Percentiles rank a stretch among this genome's conserved stretches.
Evolutionary conservation across 129 eudicot genomes (phyloP).

Genomic region (Lactuca saligna): DNA sequence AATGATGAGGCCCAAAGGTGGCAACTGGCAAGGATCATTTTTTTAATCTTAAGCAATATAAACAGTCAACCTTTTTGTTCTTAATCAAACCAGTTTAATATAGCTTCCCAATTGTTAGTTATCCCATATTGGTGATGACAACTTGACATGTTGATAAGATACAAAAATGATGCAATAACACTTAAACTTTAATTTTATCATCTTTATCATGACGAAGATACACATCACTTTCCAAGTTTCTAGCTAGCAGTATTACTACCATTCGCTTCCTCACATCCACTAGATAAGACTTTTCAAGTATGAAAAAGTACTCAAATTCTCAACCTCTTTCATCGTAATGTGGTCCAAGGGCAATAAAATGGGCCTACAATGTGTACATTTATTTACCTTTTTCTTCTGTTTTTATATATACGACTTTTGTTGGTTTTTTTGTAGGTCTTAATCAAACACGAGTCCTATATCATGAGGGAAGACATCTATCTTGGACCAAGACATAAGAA

Average conservation of each 20-base stretch:
- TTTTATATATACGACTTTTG: not conserved
- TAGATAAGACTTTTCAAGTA: not conserved
- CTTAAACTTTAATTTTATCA: not conserved
- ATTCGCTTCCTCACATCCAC: constrained; percentile 11
- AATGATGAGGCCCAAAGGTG: no score
- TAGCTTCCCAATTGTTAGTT: not conserved
- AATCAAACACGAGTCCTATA: not conserved
- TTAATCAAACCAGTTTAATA: no score
- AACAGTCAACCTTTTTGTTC: no score
- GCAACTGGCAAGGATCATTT: no score
- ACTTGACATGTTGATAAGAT: not conserved
- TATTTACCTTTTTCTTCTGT: not conserved
- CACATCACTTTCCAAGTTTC: constrained; percentile 7
- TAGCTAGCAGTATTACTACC: not conserved
- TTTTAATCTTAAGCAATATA: no score
- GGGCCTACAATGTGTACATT: not conserved
- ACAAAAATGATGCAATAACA: not conserved
- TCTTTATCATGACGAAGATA: not conserved
- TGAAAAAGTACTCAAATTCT: constrained; percentile 9
- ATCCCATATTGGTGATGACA: not conserved
- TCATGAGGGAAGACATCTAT: not conserved
- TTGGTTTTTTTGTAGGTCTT: not conserved
- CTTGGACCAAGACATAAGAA: constrained; percentile 9
- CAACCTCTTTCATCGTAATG: constrained; percentile 15
- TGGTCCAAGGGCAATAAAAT: constrained; percentile 10